Conservation (phyloP, 768 basidiomycete genomes). For the Amanita muscaria region DNA sequence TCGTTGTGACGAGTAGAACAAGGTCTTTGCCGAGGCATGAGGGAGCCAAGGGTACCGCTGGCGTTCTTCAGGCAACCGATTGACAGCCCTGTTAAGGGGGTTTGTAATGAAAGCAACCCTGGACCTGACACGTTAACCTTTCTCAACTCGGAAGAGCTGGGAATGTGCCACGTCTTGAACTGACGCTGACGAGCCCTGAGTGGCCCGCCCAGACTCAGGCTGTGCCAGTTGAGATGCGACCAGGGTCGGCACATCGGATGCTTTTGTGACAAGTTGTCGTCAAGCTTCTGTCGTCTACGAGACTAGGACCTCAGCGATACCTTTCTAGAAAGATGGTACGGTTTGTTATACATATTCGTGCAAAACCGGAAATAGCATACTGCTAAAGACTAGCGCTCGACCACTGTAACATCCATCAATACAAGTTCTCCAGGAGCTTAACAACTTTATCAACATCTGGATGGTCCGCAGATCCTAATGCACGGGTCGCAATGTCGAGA, state of each 20-base stretch:
- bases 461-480: slow-evolving; percentile 35
- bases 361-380: too few species aligned
- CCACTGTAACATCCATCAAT: too few species aligned
- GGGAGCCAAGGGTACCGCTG: not conserved
- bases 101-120: slow-evolving; percentile 3
- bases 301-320: too few species aligned
- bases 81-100: not conserved
- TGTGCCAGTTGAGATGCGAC: not conserved
- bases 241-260: slow-evolving; percentile 2
- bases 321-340: too few species aligned
- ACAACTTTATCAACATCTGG: slow-evolving; percentile 33
- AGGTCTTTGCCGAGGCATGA: slow-evolving; percentile 18
- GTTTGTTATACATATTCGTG: too few species aligned
- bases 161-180: not conserved
- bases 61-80: not conserved
- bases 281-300: not conserved
- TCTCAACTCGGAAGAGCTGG: not conserved
- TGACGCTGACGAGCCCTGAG: too few species aligned
- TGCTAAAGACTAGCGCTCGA: too few species aligned
- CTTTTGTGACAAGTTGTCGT: not conserved
- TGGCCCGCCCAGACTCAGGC: too few species aligned
- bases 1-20: slow-evolving; percentile 14
- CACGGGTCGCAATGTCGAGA: slow-evolving; percentile 40
- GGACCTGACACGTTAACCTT: not conserved
- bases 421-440: slow-evolving; percentile 40